Conservation (phyloP, 441 rosid species). For the Brassica hybrid region DNA sequence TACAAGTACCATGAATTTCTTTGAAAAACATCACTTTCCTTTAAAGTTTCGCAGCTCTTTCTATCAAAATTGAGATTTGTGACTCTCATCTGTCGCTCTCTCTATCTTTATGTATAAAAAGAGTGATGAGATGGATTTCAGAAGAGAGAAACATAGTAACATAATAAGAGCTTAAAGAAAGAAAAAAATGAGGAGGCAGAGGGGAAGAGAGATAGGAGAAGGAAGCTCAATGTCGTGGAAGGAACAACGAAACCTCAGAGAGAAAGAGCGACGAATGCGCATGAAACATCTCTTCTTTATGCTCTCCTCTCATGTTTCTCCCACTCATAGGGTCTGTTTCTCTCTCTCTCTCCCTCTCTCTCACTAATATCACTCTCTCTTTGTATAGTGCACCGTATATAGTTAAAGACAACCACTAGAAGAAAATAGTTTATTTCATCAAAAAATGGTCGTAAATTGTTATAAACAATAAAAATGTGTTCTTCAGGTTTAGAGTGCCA, state of each 20-base stretch:
- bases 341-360: no score
- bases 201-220: constrained; percentile 14
- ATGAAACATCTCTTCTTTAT: constrained; percentile 41
- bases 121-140: constrained; percentile 11
- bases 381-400: no score
- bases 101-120: background rate
- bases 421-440: no score
- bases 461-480: no score
- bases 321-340: background rate
- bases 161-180: background rate
- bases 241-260: constrained; percentile 42
- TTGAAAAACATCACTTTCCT: constrained; percentile 5
- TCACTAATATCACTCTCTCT: no score
- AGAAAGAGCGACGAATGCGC: constrained; percentile 43
- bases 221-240: constrained; percentile 32
- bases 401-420: no score
- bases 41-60: background rate
- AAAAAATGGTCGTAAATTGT: no score
- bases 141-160: constrained; percentile 8
- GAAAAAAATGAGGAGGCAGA: constrained; percentile 13
- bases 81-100: background rate
- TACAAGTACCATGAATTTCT: constrained; percentile 8
- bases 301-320: constrained; percentile 41
- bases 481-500: no score
- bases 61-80: constrained; percentile 17